Evolutionary conservation across 1,284 basidiomycete species (phyloP).

Genomic region (Cutaneotrichosporon curvatum): DNA sequence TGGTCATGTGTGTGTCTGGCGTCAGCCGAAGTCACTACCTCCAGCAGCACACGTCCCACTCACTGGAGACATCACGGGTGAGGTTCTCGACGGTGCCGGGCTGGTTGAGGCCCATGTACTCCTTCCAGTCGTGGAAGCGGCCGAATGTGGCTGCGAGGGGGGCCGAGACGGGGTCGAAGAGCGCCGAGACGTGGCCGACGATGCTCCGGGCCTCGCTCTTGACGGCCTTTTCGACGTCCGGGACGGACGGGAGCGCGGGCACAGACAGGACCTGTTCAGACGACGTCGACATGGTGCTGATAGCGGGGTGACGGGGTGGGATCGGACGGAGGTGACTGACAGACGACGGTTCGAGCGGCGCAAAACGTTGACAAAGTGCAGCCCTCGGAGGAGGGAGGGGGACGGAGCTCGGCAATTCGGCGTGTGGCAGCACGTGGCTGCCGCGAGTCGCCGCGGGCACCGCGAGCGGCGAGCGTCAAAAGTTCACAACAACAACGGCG

Average conservation of each 20-base stretch:
- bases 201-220: conserved; percentile 29
- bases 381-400: background rate
- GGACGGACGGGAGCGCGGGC: background rate
- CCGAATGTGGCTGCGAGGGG: conserved; percentile 61
- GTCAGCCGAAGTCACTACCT: conserved; percentile 3
- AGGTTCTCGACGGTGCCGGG: conserved; percentile 86
- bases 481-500: background rate
- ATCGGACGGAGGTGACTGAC: too few species aligned
- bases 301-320: background rate
- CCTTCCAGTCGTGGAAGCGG: conserved; percentile 71
- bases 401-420: background rate
- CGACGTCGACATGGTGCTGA: conserved; percentile 13
- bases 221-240: conserved; percentile 8
- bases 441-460: background rate
- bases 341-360: background rate
- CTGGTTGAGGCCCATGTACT: conserved; percentile 69
- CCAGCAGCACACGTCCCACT: conserved; percentile 18
- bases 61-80: conserved; percentile 82
- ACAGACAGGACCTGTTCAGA: conserved; percentile 7
- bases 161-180: conserved; percentile 40
- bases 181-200: conserved; percentile 34
- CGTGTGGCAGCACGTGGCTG: background rate
- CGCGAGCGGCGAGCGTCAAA: background rate
- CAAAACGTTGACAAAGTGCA: background rate
- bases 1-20: conserved; percentile 78